Conservation (phyloP, 352 stramenopile species). For the Saprolegnia parasitica region DNA sequence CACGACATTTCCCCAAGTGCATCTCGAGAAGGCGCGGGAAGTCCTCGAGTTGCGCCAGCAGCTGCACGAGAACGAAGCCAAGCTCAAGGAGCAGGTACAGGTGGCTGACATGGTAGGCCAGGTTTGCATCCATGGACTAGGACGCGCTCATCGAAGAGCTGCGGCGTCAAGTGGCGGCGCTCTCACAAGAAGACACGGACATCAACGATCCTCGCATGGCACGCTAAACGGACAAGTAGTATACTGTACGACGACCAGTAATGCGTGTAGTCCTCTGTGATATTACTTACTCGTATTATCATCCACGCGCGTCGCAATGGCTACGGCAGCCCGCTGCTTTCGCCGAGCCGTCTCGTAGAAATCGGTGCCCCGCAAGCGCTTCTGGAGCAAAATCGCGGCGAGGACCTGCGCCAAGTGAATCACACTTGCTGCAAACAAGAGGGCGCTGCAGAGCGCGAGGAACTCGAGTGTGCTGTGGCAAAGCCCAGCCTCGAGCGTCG, state of each 20-base stretch:
- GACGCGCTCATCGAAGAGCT: constrained; percentile 27
- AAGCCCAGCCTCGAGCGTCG: background rate
- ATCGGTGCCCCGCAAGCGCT: background rate
- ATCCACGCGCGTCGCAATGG: background rate
- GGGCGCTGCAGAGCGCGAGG: background rate
- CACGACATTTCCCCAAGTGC: constrained; percentile 15
- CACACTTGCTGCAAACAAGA: background rate
- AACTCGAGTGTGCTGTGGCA: background rate
- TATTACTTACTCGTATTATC: background rate
- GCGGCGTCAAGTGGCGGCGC: constrained; percentile 16
- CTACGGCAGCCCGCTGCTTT: background rate
- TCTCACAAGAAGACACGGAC: constrained; percentile 12
- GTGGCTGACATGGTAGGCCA: background rate
- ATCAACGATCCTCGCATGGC: background rate
- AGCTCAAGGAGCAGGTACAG: constrained; percentile 16
- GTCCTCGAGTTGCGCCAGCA: constrained; percentile 24
- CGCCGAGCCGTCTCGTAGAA: background rate
- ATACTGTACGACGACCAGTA: background rate
- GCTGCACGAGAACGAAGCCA: constrained; percentile 7
- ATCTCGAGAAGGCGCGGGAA: constrained; percentile 22
- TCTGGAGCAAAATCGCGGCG: constrained; percentile 4
- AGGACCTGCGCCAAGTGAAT: background rate
- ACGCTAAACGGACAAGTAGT: background rate
- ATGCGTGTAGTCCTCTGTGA: too few relatives aligned
- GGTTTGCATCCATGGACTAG: background rate